Base-by-base conservation (phyloP, 306 rosid species). In the Pachyrhizus erosus region DNA sequence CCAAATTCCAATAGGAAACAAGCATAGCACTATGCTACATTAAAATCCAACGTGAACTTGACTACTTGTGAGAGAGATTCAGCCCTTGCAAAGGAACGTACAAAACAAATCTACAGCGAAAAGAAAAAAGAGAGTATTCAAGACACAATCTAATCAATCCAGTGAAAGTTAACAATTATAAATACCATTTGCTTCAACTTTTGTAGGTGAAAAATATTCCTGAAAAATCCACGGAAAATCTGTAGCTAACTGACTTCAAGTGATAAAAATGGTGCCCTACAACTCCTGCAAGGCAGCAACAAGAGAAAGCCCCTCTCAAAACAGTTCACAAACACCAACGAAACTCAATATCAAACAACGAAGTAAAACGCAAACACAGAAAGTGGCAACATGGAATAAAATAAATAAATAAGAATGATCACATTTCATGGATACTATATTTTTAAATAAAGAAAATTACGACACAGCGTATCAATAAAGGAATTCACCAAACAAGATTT, bases 201-300 rank as follows among this genome's bases (percentile, higher is more conserved):
- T 26, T 68, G 73, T 74, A 8, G 60, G 54, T 73, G 60, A 66
- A 76, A 76, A 45, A 27, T 65, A 43, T 21, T 43, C 54, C 49
- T 11, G 20, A 42, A 70, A 67, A 70, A 79, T 52, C 77, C 72
- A 48, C 70, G 31, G 57, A 37, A 70, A 34, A 39, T 24, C 74
- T 39, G 64, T 24, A 23, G 68, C 42, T 37, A 10, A 37, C 78
- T 31, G 54, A 73, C 58, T 79, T 20, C 72, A 69, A 40, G 76
- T 65, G 65, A 78, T 15, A 29, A 69, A 55, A 78, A 21, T 5
- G 60, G 65, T 73, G 51, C 34, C 49, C 45, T n/a, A 52, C 39
- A 80, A 54, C 31, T 75, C 85, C 88, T 81, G 88, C 77, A n/a
- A n/a, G n/a, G n/a, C n/a, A n/a, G n/a, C n/a, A 75, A 72, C 61